Percentiles rank a stretch among this genome's conserved stretches.
phyloP scores from a whole-genome alignment of 192 early-diverging fungal species.

The Mortierella alpina region DNA sequence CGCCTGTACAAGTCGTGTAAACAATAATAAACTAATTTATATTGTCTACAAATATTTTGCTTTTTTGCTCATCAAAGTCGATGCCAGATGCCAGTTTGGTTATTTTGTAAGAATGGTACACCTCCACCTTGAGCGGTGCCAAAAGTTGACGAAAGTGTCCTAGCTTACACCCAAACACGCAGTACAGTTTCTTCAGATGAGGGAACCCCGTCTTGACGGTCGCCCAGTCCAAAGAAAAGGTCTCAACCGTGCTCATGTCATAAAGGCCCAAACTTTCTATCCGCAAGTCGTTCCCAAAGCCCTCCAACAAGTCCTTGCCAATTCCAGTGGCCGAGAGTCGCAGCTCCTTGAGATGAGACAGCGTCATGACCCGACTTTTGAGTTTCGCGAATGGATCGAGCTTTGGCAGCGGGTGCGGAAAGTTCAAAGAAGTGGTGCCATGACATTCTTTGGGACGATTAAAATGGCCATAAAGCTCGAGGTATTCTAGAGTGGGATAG shows the following conservation, averaged over 20 bases:
- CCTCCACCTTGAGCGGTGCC: no score
- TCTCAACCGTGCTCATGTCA: not conserved
- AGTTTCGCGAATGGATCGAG: constrained; percentile 14
- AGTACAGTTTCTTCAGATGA: no score
- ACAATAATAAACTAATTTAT: no score
- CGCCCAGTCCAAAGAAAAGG: no score
- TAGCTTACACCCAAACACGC: no score
- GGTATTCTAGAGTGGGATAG: constrained; percentile 13
- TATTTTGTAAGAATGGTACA: no score
- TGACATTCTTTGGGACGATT: not conserved
- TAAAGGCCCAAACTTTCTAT: constrained; percentile 34
- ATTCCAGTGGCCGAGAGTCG: constrained; percentile 20
- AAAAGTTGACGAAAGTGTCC: no score
- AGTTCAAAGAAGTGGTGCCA: not conserved
- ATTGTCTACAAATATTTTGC: no score
- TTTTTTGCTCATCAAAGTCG: no score
- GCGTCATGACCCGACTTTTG: constrained; percentile 6
- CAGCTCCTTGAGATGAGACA: constrained; percentile 13
- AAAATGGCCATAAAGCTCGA: constrained; percentile 34
- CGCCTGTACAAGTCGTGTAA: no score
- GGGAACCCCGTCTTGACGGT: no score
- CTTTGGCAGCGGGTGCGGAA: not conserved
- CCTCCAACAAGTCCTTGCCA: constrained; percentile 8
- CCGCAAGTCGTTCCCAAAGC: not conserved
- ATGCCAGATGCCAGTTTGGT: no score